Evolutionary conservation across 176 grass and related monocot species (phyloP).

Genomic region (Raddia guianensis): DNA sequence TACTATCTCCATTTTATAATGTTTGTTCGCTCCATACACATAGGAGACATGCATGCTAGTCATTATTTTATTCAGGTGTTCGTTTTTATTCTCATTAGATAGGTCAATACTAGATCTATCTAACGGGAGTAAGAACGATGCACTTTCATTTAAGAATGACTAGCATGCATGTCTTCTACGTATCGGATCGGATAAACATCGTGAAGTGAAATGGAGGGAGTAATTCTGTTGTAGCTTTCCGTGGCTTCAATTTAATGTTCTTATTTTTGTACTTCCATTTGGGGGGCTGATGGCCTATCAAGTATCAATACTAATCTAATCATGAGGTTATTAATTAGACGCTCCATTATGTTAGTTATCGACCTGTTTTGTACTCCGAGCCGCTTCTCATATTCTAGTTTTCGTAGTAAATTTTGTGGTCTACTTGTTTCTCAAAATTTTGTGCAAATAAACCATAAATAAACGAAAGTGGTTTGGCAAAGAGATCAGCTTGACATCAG

Average conservation of each 20-base stretch:
- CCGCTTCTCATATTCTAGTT: background rate
- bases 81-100: no score
- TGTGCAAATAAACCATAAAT: slow-evolving; percentile 17
- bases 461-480: background rate
- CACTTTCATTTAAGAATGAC: no score
- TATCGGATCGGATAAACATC: no score
- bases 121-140: no score
- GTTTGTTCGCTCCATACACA: no score
- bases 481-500: no score
- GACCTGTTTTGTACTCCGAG: background rate
- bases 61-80: no score
- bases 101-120: no score
- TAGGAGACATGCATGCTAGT: no score
- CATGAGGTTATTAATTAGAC: background rate
- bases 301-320: slow-evolving; percentile 6
- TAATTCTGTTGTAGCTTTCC: slow-evolving; percentile 25
- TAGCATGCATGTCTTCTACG: no score
- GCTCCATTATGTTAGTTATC: slow-evolving; percentile 22
- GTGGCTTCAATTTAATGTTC: slow-evolving; percentile 1
- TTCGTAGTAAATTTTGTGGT: background rate
- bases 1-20: no score
- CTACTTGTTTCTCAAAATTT: background rate
- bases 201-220: no score
- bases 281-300: slow-evolving; percentile 4
- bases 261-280: background rate